phyloP scores from a whole-genome alignment of 169 alveolate genomes.

The Neospora caninum region DNA sequence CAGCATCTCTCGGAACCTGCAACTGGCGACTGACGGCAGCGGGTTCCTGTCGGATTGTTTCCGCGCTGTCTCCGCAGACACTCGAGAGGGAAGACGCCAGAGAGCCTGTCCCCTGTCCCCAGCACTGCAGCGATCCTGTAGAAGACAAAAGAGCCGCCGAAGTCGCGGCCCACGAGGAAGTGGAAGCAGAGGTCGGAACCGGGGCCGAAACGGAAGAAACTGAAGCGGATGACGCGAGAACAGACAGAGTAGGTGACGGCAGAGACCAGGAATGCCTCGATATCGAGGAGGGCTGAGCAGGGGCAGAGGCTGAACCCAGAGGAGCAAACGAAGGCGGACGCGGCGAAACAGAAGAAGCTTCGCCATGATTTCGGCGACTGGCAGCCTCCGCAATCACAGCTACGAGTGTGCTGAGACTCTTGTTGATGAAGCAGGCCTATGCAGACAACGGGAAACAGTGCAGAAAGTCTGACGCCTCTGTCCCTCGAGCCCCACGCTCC shows the following conservation, averaged over 20 bases:
- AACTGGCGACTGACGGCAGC: no score
- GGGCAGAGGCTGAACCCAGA: no score
- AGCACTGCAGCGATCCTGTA: background rate
- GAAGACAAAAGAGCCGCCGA: background rate
- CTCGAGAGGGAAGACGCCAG: background rate
- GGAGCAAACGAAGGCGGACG: no score
- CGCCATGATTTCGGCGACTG: background rate
- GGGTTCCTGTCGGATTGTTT: background rate
- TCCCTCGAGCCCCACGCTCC: no score
- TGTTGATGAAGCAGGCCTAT: slow-evolving; percentile 5
- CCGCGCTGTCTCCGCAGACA: background rate
- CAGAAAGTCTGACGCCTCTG: background rate
- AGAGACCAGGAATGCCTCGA: no score
- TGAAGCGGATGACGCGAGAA: no score
- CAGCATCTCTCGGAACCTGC: no score
- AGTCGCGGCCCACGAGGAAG: background rate
- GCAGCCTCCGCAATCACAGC: slow-evolving; percentile 2
- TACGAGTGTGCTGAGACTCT: background rate
- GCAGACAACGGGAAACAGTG: background rate
- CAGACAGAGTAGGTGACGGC: no score
- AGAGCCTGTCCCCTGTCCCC: background rate
- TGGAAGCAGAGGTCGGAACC: background rate
- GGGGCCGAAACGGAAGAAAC: no score
- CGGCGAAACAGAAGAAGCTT: no score
- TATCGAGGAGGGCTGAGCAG: no score